Evolutionary conservation across 2,329 filamentous ascomycete genomes (phyloP).

Genomic region (Cyphellophora europaea): DNA sequence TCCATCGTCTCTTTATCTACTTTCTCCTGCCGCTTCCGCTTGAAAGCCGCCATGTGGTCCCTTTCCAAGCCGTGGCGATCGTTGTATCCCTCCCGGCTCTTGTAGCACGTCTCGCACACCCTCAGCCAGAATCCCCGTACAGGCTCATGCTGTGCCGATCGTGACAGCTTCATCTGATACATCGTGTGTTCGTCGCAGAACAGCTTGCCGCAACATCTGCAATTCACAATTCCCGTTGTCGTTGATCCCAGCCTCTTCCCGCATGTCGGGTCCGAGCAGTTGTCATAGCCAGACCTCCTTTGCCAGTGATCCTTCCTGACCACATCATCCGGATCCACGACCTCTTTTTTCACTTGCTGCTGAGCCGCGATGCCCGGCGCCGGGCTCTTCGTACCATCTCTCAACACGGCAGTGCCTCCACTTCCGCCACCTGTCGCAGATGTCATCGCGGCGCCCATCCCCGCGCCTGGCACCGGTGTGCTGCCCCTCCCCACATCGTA

Average conservation of each 20-base stretch:
- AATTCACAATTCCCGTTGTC: constrained; percentile 80
- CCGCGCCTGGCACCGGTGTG: constrained; percentile 13
- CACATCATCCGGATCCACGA: constrained; percentile 74
- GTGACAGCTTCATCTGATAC: constrained; percentile 97
- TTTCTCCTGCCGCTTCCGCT: constrained; percentile 59
- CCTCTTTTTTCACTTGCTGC: constrained; percentile 21
- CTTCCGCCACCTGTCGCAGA: constrained; percentile 27
- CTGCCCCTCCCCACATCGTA: constrained; percentile 46
- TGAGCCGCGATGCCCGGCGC: constrained; percentile 25
- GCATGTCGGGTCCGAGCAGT: constrained; percentile 81
- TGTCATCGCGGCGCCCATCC: constrained; percentile 2
- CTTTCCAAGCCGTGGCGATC: constrained; percentile 66
- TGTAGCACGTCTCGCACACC: constrained; percentile 98
- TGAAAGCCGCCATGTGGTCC: constrained; percentile 66
- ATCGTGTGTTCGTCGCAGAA: constrained; percentile 98
- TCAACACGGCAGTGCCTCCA: too few species aligned
- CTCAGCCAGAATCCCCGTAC: constrained; percentile 85
- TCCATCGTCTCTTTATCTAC: constrained; percentile 83
- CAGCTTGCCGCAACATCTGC: constrained; percentile 79
- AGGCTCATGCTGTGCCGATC: constrained; percentile 81
- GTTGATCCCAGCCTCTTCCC: constrained; percentile 63
- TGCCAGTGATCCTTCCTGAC: constrained; percentile 90
- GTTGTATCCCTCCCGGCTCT: constrained; percentile 90
- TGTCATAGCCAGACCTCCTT: constrained; percentile 59
- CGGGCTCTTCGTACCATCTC: constrained; percentile 16